Evolutionary conservation across 1,284 basidiomycete species (phyloP).

Genomic region (Abortiporus biennis): DNA sequence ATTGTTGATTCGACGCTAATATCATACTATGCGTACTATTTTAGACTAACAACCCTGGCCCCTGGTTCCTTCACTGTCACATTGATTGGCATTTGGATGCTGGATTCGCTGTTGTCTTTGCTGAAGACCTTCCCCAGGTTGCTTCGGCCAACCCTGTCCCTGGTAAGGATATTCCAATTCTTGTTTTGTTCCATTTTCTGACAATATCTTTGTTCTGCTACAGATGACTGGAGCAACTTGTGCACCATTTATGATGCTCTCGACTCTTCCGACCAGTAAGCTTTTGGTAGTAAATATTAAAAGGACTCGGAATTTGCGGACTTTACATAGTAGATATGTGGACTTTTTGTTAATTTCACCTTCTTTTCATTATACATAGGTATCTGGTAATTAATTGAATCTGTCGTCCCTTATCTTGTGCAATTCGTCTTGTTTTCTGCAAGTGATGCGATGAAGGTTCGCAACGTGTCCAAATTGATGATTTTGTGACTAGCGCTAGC

Average conservation of each 20-base stretch:
- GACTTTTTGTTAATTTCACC: too few relatives aligned
- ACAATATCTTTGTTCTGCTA: background rate
- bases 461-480: too few relatives aligned
- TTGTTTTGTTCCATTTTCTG: background rate
- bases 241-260: constrained; percentile 15
- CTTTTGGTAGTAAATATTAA: too few relatives aligned
- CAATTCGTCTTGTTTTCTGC: too few relatives aligned
- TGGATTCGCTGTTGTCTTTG: constrained; percentile 26
- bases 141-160: constrained; percentile 12
- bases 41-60: constrained; percentile 24
- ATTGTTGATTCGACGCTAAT: background rate
- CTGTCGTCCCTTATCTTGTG: too few relatives aligned
- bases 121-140: constrained; percentile 20
- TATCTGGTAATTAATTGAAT: too few relatives aligned
- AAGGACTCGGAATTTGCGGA: too few relatives aligned
- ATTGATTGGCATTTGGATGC: constrained; percentile 25
- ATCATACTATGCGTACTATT: background rate
- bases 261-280: constrained; percentile 10
- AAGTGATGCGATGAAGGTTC: too few relatives aligned
- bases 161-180: constrained; percentile 9
- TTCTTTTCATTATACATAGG: too few relatives aligned
- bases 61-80: constrained; percentile 28
- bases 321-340: too few relatives aligned
- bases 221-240: constrained; percentile 14
- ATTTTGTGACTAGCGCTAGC: too few relatives aligned